These are phyloP conservation scores for Candida maesae DNA, from an alignment of 805 yeast species.

Conservation along the genomic window DNA sequence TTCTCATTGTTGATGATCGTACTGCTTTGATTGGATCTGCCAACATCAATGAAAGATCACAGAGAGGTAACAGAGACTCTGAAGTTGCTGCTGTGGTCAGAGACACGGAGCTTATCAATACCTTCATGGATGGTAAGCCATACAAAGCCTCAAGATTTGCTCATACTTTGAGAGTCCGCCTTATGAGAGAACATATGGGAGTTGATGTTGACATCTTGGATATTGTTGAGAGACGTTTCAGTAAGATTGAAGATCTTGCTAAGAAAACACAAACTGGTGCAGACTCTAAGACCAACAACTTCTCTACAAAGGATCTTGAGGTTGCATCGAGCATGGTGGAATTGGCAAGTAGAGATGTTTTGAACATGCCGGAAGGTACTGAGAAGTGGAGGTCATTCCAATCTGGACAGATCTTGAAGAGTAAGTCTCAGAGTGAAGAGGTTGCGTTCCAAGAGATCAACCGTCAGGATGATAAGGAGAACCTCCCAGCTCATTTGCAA, in stretches of 20 bases:
- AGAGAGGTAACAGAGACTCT: constrained; percentile 91
- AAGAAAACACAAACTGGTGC: constrained; percentile 21
- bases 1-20: constrained; percentile 88
- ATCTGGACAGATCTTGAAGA: no score
- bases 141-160: constrained; percentile 85
- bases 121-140: constrained; percentile 76
- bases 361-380: constrained; percentile 47
- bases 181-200: constrained; percentile 97
- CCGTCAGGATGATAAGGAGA: constrained; percentile 22
- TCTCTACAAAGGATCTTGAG: constrained; percentile 30
- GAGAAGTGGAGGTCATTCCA: constrained; percentile 37
- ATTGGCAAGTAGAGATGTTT: constrained; percentile 64
- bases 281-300: constrained; percentile 41
- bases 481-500: constrained; percentile 22
- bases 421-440: no score
- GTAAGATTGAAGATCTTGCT: constrained; percentile 36
- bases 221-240: constrained; percentile 70
- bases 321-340: constrained; percentile 69
- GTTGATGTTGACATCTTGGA: constrained; percentile 87
- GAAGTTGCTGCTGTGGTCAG: constrained; percentile 89
- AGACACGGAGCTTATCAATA: constrained; percentile 66
- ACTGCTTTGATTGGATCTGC: constrained; percentile 96
- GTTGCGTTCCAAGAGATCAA: constrained; percentile 23
- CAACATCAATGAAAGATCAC: constrained; percentile 92
- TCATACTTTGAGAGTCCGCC: constrained; percentile 78